These are phyloP conservation scores for Boletus huronensis DNA, from an alignment of 768 basidiomycete genomes.

Conservation along the genomic window DNA sequence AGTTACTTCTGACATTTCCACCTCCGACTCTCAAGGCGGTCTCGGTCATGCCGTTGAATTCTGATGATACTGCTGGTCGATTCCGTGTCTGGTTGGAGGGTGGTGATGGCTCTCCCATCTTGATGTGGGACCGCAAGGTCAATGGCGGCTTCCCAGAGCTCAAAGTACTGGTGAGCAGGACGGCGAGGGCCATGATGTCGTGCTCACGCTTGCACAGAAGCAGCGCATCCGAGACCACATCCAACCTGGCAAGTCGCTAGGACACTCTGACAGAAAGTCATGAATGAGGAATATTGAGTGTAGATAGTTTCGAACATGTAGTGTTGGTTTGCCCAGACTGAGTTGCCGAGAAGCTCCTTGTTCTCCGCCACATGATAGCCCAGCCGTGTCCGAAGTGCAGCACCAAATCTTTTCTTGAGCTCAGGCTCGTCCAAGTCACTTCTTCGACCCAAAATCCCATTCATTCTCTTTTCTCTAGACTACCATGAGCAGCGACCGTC, in stretches of 20 bases:
- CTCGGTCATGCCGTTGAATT: conserved; percentile 67
- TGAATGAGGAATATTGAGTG: conserved; percentile 7
- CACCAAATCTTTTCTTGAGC: conserved; percentile 19
- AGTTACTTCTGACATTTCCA: conserved; percentile 87
- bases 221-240: conserved; percentile 82
- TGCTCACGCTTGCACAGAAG: conserved; percentile 51
- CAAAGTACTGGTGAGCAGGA: conserved; percentile 64
- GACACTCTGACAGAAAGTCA: conserved; percentile 76
- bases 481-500: conserved; percentile 52
- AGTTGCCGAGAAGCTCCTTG: conserved; percentile 8
- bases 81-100: conserved; percentile 85
- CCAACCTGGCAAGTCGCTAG: conserved; percentile 77
- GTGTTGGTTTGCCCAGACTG: not conserved
- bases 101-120: conserved; percentile 33
- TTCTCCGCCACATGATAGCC: conserved; percentile 21
- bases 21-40: conserved; percentile 67
- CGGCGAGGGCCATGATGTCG: not conserved
- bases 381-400: conserved; percentile 4
- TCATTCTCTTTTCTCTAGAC: conserved; percentile 17
- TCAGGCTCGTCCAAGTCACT: conserved; percentile 18
- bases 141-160: conserved; percentile 93
- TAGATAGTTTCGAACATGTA: conserved; percentile 5
- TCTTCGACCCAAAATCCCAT: conserved; percentile 5
- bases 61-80: conserved; percentile 82
- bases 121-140: conserved; percentile 88